Evolutionary conservation across 768 basidiomycete species (phyloP).

Genomic region (Podaxis sp.): DNA sequence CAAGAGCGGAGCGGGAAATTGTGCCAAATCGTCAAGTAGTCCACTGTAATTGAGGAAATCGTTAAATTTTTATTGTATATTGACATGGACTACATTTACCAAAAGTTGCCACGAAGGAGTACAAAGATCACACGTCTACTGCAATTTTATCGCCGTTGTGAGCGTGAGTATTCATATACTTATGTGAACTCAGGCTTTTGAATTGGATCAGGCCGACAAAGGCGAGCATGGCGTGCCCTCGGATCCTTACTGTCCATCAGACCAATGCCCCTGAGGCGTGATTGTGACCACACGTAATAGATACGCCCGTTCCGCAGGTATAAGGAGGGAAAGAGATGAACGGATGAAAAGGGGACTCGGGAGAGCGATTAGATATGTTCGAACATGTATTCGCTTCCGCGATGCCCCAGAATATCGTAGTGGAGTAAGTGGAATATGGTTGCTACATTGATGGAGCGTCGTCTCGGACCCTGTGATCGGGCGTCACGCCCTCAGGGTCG

Average conservation of each 20-base stretch:
- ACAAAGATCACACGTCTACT: no score
- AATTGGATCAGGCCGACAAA: not conserved
- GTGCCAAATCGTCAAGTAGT: no score
- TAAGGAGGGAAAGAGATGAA: no score
- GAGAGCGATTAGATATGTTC: not conserved
- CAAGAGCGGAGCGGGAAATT: no score
- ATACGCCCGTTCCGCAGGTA: not conserved
- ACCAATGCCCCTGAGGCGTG: not conserved
- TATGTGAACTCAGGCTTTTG: not conserved
- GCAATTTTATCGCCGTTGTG: no score
- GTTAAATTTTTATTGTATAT: no score
- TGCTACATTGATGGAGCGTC: not conserved
- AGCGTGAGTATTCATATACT: no score
- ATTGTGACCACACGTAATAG: not conserved
- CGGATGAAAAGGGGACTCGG: no score
- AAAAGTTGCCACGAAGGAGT: no score
- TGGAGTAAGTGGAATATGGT: not conserved
- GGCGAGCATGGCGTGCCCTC: not conserved
- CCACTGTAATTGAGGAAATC: no score
- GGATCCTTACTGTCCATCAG: not conserved
- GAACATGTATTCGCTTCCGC: not conserved
- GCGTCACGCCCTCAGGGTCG: not conserved
- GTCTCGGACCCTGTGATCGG: not conserved
- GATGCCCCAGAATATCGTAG: not conserved
- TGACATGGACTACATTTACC: no score